Conservation (phyloP, 345 rosid species). For the Salix udensis region DNA sequence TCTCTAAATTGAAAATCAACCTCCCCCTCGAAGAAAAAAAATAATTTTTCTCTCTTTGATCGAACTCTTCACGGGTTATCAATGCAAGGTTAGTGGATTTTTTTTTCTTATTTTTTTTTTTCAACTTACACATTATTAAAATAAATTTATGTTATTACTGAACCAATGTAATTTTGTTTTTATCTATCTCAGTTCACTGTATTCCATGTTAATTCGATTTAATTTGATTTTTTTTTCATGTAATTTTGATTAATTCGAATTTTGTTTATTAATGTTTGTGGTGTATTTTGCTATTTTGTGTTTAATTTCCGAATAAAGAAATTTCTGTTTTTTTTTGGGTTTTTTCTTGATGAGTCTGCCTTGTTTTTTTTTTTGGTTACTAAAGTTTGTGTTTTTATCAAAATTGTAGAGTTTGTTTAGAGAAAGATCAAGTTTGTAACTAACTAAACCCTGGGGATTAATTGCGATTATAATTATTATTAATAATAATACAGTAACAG, state of each 20-base stretch:
- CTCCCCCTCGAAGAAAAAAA: too few relatives aligned
- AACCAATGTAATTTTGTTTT: not conserved
- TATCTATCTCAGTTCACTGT: not conserved
- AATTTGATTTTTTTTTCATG: not conserved
- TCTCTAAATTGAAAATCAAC: not conserved
- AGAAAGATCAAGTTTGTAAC: not conserved
- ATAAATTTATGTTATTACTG: not conserved
- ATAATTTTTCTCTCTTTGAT: not conserved
- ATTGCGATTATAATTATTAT: not conserved
- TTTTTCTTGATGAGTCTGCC: not conserved
- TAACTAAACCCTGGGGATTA: not conserved
- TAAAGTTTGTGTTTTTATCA: not conserved
- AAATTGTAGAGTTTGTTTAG: not conserved
- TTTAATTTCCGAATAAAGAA: not conserved
- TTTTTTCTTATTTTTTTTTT: not conserved
- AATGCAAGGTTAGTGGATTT: not conserved
- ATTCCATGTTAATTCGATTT: not conserved
- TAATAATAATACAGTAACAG: not conserved
- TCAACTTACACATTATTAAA: not conserved
- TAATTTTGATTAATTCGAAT: not conserved
- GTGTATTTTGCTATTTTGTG: not conserved
- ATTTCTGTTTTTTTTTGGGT: not conserved
- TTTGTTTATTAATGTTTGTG: not conserved
- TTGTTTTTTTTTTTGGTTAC: not conserved
- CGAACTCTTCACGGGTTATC: not conserved